Evolutionary conservation across 768 basidiomycete genomes (phyloP), one percentile per base, ranked within the genome.

Genomic region (Clitopilus hobsonii): DNA sequence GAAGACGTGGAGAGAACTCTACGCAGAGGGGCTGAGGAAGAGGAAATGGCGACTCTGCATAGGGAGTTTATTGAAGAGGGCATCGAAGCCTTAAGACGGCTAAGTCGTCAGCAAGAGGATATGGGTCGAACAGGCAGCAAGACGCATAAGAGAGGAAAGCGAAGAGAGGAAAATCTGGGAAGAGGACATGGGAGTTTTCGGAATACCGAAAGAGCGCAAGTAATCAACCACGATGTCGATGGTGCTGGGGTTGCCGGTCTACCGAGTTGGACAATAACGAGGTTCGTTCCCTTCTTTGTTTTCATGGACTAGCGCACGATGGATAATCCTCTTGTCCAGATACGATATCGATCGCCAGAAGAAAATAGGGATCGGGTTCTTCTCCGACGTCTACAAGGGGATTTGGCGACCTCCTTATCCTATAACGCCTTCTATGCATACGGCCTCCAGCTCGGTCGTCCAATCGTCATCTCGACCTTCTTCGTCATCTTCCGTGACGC

Each of bases 221-320:
- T 38, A 28, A n/a, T n/a, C n/a, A n/a, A n/a, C n/a, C n/a, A n/a
- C n/a, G 32, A 41, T 1, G 49, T 57, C 0, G 55, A 56, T 45
- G 24, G 18, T 51, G 51, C 20, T 53, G 54, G 30, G 38, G 48
- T 25, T 27, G 52, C 14, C 51, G 51, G 8, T 29, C 59, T 89
- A 30, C 88, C 88, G 0, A 80, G 74, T 59, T 91, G 89, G 88
- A 88, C 88, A 2, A 89, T 90, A 58, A 89, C 89, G 0, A 72
- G 74, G 83, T 81, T 45, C 22, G 41, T 80, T 48, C 51, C 18
- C 49, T 22, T n/a, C 8, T 22, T 36, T 36, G 38, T 25, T 18
- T n/a, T 41, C 26, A 16, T 48, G n/a, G 7, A 38, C 5, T 10
- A 45, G 22, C 38, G n/a, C n/a, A n/a, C n/a, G n/a, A n/a, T 24